Conservation (phyloP, 768 basidiomycete species). For the Russula foetens region DNA sequence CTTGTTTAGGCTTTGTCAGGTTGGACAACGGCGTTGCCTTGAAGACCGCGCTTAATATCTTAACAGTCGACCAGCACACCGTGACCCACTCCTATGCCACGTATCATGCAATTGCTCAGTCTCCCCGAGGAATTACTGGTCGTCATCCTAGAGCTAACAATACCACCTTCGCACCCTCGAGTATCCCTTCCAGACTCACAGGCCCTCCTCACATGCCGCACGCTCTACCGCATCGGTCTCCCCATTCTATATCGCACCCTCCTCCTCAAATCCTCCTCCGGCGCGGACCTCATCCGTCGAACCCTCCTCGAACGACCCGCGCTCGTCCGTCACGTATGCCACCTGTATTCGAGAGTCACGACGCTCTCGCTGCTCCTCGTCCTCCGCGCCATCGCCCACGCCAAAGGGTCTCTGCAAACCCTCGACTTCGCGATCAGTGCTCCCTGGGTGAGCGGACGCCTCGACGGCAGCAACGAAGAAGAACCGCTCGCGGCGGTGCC, state of each 20-base stretch:
- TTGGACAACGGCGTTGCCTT: too few relatives aligned
- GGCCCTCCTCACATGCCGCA: constrained; percentile 2
- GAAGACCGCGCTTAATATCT: not conserved
- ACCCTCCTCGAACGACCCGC: constrained; percentile 1
- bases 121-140: constrained; percentile 11
- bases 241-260: constrained; percentile 11
- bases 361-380: not conserved
- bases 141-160: not conserved
- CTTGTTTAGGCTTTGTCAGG: too few relatives aligned
- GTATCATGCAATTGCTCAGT: not conserved
- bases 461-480: not conserved
- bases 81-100: too few relatives aligned
- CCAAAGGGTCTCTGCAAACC: constrained; percentile 10
- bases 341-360: not conserved
- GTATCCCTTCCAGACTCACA: not conserved
- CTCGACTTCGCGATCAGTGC: not conserved
- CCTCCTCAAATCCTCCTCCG: not conserved
- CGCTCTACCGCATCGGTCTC: constrained; percentile 9
- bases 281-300: not conserved
- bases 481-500: not conserved
- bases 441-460: not conserved
- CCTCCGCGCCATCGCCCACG: constrained; percentile 3
- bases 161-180: not conserved
- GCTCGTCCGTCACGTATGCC: constrained; percentile 3
- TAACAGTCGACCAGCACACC: not conserved